Evolutionary conservation across 1,139 yeast species (phyloP), one percentile per base, ranked within the genome.

Genomic region (Barnettozyma hawaiiensis): DNA sequence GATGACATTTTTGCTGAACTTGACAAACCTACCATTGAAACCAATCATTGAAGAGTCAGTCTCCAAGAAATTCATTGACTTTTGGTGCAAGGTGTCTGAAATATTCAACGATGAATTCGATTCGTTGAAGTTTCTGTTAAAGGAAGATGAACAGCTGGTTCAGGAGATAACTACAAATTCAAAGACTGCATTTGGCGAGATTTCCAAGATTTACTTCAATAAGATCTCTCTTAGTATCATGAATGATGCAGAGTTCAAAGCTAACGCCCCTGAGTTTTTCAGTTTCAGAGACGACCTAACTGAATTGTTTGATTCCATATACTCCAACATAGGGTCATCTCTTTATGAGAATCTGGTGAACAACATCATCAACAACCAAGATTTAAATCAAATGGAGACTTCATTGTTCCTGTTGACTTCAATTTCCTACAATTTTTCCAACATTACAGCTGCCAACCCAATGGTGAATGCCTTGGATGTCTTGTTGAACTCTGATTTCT

Each of bases 81-180:
- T 89, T 57, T 92, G 97, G 97, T 75, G 76, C 42, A 82, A 80
- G 45, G 69, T 84, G 42, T 78, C 82, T 9, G 94, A 85, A 48
- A 71, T 76, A 2, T 76, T 74, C 45, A 64, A 73, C 16, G 82
- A 76, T 50, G 82, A 77, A 44, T 71, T 63, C n/a, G 82, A 67
- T 16, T 51, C 66, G 1, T 54, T 75, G n/a, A 52, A 60, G 39
- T 57, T 58, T 14, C 38, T 66, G 2, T 51, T 73, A 19, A 61
- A 63, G 12, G 49, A 57, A 14, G 63, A 63, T 37, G 46, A 53
- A 8, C 49, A 45, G 3, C 55, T 54, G 3, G 48, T 64, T 26
- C 46, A 48, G 1, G 42, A 43, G 7, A 66, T 70, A 35, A 51
- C 63, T 9, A 36, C 44, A 7, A 64, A 64, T 31, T 62, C 75